Conservation (phyloP, 257 asterid species). For the Solanum medicagineum region DNA sequence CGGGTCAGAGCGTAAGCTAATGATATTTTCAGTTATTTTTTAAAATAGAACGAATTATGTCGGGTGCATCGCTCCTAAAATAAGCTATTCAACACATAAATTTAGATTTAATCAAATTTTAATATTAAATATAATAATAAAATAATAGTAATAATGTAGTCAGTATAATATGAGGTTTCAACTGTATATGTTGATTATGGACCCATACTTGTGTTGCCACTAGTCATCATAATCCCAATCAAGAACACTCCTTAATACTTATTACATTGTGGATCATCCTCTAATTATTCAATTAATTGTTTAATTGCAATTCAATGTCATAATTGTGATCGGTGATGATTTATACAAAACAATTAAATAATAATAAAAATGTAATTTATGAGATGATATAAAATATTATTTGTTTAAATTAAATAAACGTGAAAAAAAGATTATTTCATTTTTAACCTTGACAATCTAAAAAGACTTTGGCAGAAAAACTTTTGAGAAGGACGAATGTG, state of each 20-base stretch:
- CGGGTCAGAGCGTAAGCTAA: too few relatives aligned
- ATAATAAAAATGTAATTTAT: not conserved
- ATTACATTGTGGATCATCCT: not conserved
- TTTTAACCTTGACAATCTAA: not conserved
- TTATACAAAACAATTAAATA: not conserved
- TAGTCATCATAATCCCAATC: slow-evolving; percentile 2
- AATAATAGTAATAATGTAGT: not conserved
- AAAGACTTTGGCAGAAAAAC: not conserved
- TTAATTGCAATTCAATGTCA: not conserved
- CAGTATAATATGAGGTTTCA: not conserved
- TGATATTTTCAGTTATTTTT: too few relatives aligned
- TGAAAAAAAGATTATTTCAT: not conserved
- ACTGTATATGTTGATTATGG: not conserved
- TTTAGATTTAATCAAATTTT: not conserved
- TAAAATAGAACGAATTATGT: not conserved
- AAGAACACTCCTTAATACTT: not conserved
- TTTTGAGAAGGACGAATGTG: not conserved
- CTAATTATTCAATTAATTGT: not conserved
- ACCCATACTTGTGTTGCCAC: slow-evolving; percentile 12
- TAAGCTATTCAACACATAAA: not conserved
- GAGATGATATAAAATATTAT: not conserved
- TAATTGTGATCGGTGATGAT: not conserved
- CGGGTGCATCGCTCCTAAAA: fast-evolving
- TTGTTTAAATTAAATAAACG: not conserved
- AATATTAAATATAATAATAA: not conserved